phyloP scores from a whole-genome alignment of 202 grass and related monocot species.

The Hordeum pubiflorum region DNA sequence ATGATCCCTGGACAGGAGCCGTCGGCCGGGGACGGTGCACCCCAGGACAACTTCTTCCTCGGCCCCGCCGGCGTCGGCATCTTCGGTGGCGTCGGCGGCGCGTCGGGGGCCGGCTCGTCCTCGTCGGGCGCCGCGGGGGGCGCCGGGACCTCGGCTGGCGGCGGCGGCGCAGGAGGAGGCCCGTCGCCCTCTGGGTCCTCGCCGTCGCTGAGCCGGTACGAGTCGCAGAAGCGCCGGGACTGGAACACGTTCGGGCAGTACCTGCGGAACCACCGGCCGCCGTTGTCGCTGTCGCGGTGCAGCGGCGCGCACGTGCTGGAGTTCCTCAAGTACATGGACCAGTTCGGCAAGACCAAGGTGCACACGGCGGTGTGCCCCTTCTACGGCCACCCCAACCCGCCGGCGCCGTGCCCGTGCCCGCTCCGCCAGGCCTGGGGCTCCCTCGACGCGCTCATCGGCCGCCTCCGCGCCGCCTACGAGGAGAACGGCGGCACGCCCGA shows the following conservation, averaged over 20 bases:
- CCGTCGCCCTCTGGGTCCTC: conserved; percentile 45
- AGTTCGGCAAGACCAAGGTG: conserved; percentile 96
- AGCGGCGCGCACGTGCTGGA: conserved; percentile 87
- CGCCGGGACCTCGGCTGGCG: not conserved
- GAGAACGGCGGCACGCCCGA: conserved; percentile 92
- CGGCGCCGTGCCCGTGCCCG: conserved; percentile 82
- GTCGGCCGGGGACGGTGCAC: conserved; percentile 26
- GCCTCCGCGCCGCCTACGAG: conserved; percentile 93
- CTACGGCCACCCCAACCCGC: conserved; percentile 85
- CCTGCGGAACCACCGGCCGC: conserved; percentile 81
- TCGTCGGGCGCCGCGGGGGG: conserved; percentile 24
- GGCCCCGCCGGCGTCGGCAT: conserved; percentile 38
- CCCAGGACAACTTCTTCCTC: conserved; percentile 48
- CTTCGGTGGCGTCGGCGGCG: conserved; percentile 31
- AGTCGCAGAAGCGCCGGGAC: conserved; percentile 92
- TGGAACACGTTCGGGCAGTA: conserved; percentile 96
- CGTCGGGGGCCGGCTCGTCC: conserved; percentile 20
- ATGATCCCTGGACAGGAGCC: conserved; percentile 40
- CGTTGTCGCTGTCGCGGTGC: conserved; percentile 62
- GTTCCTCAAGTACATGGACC: conserved; percentile 90
- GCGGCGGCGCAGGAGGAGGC: not conserved
- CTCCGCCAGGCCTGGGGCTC: conserved; percentile 91
- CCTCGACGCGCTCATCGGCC: conserved; percentile 89
- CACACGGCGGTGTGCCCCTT: conserved; percentile 80
- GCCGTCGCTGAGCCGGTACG: conserved; percentile 69